A percentile compares a stretch with the other conserved stretches of the same genome.
These are phyloP conservation scores for Alternaria ventricosa DNA, from an alignment of 2,329 filamentous ascomycete genomes.

Conservation along the genomic window DNA sequence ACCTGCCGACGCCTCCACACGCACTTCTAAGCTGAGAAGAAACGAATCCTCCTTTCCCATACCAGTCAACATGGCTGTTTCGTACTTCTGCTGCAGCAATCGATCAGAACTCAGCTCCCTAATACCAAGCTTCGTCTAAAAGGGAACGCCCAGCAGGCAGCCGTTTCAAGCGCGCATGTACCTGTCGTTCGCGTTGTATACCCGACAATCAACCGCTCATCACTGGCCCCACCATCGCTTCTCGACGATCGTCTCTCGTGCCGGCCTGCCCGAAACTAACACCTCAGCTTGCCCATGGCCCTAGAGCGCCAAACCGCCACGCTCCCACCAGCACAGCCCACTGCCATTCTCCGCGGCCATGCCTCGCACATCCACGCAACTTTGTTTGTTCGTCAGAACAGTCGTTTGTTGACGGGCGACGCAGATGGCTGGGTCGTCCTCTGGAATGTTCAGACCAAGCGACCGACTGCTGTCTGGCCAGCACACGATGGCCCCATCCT, in stretches of 20 bases:
- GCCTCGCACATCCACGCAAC: conserved; percentile 78
- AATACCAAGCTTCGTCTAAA: neutral
- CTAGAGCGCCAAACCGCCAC: conserved; percentile 34
- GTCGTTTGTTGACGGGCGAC: conserved; percentile 83
- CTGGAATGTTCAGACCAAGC: conserved; percentile 84
- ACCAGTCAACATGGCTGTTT: neutral
- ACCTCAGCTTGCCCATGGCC: conserved; percentile 39
- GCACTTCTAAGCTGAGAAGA: neutral
- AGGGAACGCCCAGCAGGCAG: neutral
- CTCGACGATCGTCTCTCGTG: conserved; percentile 37
- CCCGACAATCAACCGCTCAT: conserved; percentile 11
- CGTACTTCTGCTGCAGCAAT: neutral
- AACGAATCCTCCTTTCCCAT: neutral
- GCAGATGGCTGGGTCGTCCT: conserved; percentile 86
- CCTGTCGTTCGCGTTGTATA: conserved; percentile 1
- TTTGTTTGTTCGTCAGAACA: conserved; percentile 74
- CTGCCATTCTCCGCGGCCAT: conserved; percentile 85
- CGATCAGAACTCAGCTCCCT: neutral
- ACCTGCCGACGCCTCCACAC: neutral
- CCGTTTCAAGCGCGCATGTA: neutral
- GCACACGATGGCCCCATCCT: conserved; percentile 81
- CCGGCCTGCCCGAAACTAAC: conserved; percentile 34
- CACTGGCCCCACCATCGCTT: conserved; percentile 15
- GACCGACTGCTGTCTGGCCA: conserved; percentile 83
- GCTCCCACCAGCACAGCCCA: conserved; percentile 61